Evolutionary conservation across 305 asterid species (phyloP), one percentile per base, ranked within the genome.

Genomic region (Fraxinus greggii): DNA sequence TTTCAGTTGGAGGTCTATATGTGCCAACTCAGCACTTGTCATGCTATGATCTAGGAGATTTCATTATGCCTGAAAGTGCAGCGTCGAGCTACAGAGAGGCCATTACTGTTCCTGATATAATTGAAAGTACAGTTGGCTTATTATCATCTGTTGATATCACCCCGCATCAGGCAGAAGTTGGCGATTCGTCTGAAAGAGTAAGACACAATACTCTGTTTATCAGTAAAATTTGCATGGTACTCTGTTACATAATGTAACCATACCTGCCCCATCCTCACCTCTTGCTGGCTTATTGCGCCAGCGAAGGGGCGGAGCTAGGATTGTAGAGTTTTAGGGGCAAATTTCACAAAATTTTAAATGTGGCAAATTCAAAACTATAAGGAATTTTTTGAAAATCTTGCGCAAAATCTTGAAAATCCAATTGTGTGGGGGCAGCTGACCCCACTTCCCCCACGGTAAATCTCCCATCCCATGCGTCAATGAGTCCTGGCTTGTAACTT

Each of bases 111-210:
- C 98, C 99, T 32, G 99, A 95, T 83, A 92, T 95, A 70, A 92
- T 91, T 77, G 99, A 95, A 87, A 95, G 99, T 83, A 92, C 97
- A 1, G 95, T 91, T 40, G 98, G 99, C 69, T 85, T 89, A 33
- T 67, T 91, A 54, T 92, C 99, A 42, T 93, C 94, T 45, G 86
- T 91, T 35, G 98, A 95, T 63, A 97, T 93, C 86, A 89, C 99
- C 12, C 92, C 89, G 85, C 90, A 87, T 84, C 92, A 89, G 28
- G 83, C 87, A 40, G 96, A 87, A 54, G 86, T 90, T 29, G 96
- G 92, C 87, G 99, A 95, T 86, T 94, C 94, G 29, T 87, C 95
- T 65, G 98, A 95, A 90, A 92, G 84, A 87, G 98, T 92, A 88
- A 70, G 88, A 70, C 80, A 63, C 65, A 65, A 35, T 85, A 24